Conservation (phyloP, 2,329 filamentous ascomycete species). For the Colletotrichum shisoi region DNA sequence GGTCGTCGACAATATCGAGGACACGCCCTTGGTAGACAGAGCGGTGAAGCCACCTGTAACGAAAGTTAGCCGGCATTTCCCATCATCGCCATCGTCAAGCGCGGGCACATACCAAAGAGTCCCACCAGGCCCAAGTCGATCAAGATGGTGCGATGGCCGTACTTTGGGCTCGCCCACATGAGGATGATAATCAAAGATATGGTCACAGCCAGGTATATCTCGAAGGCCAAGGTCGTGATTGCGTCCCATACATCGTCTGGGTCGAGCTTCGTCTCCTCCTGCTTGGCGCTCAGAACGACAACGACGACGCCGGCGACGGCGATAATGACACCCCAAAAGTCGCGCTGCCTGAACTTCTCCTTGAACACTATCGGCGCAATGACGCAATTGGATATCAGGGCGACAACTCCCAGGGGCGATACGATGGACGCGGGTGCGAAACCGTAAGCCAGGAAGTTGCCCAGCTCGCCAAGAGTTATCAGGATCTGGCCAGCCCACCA, state of each 20-base stretch:
- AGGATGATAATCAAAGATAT: constrained; percentile 74
- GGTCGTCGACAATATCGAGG: constrained; percentile 90
- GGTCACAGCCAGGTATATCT: constrained; percentile 86
- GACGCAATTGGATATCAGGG: constrained; percentile 93
- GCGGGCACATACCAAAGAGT: constrained; percentile 74
- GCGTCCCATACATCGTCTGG: constrained; percentile 89
- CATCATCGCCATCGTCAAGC: constrained; percentile 1
- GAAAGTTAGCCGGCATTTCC: constrained; percentile 16
- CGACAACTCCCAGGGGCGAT: constrained; percentile 94
- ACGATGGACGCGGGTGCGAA: constrained; percentile 98
- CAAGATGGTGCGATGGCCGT: constrained; percentile 85
- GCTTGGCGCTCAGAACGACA: constrained; percentile 89
- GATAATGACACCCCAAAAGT: constrained; percentile 87
- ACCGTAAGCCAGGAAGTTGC: constrained; percentile 96
- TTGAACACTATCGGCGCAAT: constrained; percentile 95
- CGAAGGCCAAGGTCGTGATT: constrained; percentile 87
- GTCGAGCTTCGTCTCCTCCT: constrained; percentile 87
- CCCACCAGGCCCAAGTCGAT: constrained; percentile 94
- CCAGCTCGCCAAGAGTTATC: constrained; percentile 91
- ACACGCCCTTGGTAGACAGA: constrained; percentile 93
- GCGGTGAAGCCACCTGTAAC: constrained; percentile 87
- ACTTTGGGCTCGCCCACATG: constrained; percentile 82
- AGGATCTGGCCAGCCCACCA: constrained; percentile 96
- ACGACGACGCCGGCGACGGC: constrained; percentile 88
- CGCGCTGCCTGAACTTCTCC: constrained; percentile 83